Base-by-base conservation (phyloP, 306 rosid genomes). In the Boehmeria nivea region DNA sequence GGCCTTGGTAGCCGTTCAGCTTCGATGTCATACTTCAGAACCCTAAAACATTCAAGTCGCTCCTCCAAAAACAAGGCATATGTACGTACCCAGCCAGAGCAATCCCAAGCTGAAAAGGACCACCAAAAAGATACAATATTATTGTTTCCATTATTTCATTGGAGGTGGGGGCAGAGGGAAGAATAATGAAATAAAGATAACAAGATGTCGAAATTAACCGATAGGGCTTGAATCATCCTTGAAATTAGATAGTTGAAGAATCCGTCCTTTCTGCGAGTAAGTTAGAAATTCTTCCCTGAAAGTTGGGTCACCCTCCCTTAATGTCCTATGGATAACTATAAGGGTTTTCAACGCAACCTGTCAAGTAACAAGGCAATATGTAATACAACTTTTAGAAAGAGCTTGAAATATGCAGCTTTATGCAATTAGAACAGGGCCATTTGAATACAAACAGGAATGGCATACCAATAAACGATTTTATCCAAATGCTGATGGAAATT, bases 41-140 rank as follows among this genome's bases (percentile, higher is more conserved):
- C 65, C 69, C 87, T 84, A 63, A 85, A 93, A 70, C 99, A 87
- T 81, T 87, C 99, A 27, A 93, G 96, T 39, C 96, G 90, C 65
- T 93, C 99, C 80, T 93, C 99, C 83, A 93, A 77, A 87, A 87
- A 93, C 69, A 87, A 73, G 26, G 96, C 96, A 79, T 93, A 93
- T 12, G 99, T 87, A 25, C 99, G 96, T 54, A 93, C 96, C 99
- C 99, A 93, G 11, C 84, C 96, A 71, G 99, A 87, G 87, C 99
- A 93, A 77, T 93, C 99, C 99, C 99, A 93, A 54, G 96, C 99
- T 93, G 77, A 56, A 59, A 61, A 43, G 40, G 57, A 50, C 12
- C 18, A 66, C 14, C n/a, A 33, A 64, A 54, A 52, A 15, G 44
- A 69, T 2, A 40, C 8, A 40, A 40, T 40, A 3, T 33, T 33